Evolutionary conservation across 129 eudicot species (phyloP).

Genomic region (Heracleum sosnowskyi): DNA sequence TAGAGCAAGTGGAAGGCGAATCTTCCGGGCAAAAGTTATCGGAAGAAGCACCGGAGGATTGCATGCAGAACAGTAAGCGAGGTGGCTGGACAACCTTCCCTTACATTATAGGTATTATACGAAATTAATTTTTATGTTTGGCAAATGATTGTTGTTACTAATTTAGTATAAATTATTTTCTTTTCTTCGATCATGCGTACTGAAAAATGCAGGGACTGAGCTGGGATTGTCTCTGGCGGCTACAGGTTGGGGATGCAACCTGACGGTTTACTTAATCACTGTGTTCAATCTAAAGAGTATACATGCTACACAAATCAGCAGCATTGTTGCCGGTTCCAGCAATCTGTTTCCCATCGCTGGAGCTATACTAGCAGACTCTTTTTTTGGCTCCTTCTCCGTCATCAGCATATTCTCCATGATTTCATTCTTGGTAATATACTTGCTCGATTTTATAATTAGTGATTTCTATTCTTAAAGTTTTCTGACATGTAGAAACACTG

Average conservation of each 20-base stretch:
- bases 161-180: too few relatives aligned
- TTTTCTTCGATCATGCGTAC: too few relatives aligned
- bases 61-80: conserved; percentile 10
- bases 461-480: not conserved
- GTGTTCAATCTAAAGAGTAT: conserved; percentile 44
- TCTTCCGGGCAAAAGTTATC: conserved; percentile 8
- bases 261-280: conserved; percentile 39
- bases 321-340: conserved; percentile 32
- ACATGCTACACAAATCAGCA: conserved; percentile 41
- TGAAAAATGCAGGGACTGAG: conserved; percentile 25
- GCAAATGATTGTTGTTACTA: too few relatives aligned
- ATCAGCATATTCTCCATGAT: conserved; percentile 29
- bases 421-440: conserved; percentile 21
- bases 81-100: conserved; percentile 36
- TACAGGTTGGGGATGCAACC: conserved; percentile 38
- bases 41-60: conserved; percentile 5
- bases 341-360: conserved; percentile 33
- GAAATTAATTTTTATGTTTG: not conserved
- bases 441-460: not conserved
- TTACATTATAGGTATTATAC: conserved; percentile 23
- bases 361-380: conserved; percentile 48
- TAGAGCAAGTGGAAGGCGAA: conserved; percentile 14
- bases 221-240: conserved; percentile 40
- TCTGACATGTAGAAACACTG: too few relatives aligned
- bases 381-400: conserved; percentile 32